Conservation (phyloP, 2,329 filamentous ascomycete genomes). For the Mycosphaerella sp. region DNA sequence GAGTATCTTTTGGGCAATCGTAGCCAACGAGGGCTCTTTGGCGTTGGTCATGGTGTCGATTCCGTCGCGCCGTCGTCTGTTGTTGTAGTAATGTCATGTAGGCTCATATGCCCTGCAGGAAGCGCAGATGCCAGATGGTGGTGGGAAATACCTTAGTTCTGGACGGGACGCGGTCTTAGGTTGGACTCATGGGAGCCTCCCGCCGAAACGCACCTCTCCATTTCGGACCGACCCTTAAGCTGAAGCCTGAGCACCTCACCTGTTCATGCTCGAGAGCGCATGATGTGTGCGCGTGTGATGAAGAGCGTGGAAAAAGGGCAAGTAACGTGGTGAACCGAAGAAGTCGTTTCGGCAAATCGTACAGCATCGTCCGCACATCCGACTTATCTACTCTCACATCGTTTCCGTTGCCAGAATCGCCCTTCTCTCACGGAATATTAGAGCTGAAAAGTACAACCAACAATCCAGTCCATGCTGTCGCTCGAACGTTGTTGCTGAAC, state of each 20-base stretch:
- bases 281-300: neutral
- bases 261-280: neutral
- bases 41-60: neutral
- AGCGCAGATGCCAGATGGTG: neutral
- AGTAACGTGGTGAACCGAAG: neutral
- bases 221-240: neutral
- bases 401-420: conserved; percentile 19
- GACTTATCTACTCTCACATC: conserved; percentile 10
- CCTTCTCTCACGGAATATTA: conserved; percentile 8
- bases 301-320: neutral
- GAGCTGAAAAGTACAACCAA: conserved; percentile 5
- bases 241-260: neutral
- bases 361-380: conserved; percentile 7
- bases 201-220: neutral
- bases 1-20: conserved; percentile 55
- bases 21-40: conserved; percentile 16
- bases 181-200: neutral
- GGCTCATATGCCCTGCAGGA: too few relatives aligned
- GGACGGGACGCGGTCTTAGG: neutral
- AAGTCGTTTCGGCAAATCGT: conserved; percentile 8
- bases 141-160: neutral
- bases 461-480: conserved; percentile 2
- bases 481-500: conserved; percentile 1
- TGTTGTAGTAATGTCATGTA: neutral
- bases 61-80: neutral